A percentile compares a stretch with the other conserved stretches of the same genome.
phyloP scores from a whole-genome alignment of 805 yeast genomes.

The baker's yeast (Saccharomyces cerevisiae) region DNA sequence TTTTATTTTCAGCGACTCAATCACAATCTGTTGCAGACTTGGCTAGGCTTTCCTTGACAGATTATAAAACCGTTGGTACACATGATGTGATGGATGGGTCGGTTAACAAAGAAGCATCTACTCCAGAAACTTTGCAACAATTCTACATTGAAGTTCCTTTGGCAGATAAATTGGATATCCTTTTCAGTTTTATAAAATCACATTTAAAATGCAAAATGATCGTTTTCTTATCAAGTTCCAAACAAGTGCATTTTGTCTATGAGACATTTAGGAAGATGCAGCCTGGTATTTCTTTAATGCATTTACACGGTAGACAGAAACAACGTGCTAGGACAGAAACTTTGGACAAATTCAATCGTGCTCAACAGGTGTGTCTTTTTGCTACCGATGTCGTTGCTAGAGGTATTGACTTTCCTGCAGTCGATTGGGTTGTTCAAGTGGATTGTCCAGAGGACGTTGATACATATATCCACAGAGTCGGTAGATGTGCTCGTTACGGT shows the following conservation, averaged over 20 bases:
- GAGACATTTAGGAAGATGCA: constrained; percentile 80
- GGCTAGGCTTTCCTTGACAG: constrained; percentile 53
- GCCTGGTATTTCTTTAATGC: constrained; percentile 84
- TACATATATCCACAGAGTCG: constrained; percentile 86
- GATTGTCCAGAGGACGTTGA: constrained; percentile 89
- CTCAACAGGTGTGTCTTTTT: constrained; percentile 72
- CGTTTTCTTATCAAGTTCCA: constrained; percentile 79
- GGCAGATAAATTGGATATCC: constrained; percentile 72
- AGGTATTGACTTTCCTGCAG: constrained; percentile 87
- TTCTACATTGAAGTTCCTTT: constrained; percentile 64
- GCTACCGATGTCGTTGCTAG: constrained; percentile 91
- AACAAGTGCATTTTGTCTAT: constrained; percentile 83
- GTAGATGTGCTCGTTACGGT: constrained; percentile 84
- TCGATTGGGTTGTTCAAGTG: constrained; percentile 89
- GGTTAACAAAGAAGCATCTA: constrained; percentile 47
- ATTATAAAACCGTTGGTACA: constrained; percentile 40
- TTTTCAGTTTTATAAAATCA: constrained; percentile 79
- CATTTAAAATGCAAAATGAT: constrained; percentile 74
- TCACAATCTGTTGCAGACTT: constrained; percentile 73
- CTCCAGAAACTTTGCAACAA: constrained; percentile 83
- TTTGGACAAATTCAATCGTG: constrained; percentile 63
- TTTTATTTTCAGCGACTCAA: constrained; percentile 83
- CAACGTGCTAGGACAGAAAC: constrained; percentile 85
- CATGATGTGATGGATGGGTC: constrained; percentile 41
- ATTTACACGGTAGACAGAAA: constrained; percentile 82